A percentile compares a stretch with the other conserved stretches of the same genome.
Evolutionary conservation across 495 filamentous ascomycete species (phyloP).

Genomic region (Xanthoparmelia taractica): DNA sequence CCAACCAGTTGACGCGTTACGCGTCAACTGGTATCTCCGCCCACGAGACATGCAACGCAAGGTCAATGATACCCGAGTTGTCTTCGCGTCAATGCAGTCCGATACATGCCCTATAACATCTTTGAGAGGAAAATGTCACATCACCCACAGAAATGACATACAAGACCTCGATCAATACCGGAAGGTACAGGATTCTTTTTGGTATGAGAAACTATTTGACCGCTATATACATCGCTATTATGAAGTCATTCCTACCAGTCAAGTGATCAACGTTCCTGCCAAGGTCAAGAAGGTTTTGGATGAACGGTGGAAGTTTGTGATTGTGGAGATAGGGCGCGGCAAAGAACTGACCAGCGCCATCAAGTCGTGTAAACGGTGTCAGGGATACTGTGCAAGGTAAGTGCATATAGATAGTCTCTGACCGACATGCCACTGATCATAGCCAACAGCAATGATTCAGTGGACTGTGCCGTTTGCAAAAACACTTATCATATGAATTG

Average conservation of each 20-base stretch:
- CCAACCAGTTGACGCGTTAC: slow-evolving; percentile 73
- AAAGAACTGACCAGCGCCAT: slow-evolving; percentile 96
- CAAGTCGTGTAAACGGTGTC: slow-evolving; percentile 91
- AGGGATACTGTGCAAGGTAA: slow-evolving; percentile 80
- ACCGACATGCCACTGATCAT: slow-evolving; percentile 8
- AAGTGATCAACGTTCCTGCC: slow-evolving; percentile 92
- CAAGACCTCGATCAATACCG: slow-evolving; percentile 74
- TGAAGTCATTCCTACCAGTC: slow-evolving; percentile 84
- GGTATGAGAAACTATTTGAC: slow-evolving; percentile 96
- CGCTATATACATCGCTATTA: slow-evolving; percentile 96
- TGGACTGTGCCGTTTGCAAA: slow-evolving; percentile 91
- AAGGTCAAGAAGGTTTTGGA: slow-evolving; percentile 91
- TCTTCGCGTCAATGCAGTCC: slow-evolving; percentile 97
- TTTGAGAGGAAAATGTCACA: slow-evolving; percentile 84
- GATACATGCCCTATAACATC: slow-evolving; percentile 89
- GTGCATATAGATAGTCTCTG: slow-evolving; percentile 25
- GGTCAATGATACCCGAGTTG: slow-evolving; percentile 75
- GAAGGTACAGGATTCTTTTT: slow-evolving; percentile 77
- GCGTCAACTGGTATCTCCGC: slow-evolving; percentile 97
- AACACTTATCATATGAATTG: slow-evolving; percentile 99
- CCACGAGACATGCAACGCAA: slow-evolving; percentile 92
- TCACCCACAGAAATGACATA: slow-evolving; percentile 82
- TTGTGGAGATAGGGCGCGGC: slow-evolving; percentile 81
- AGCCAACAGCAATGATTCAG: slow-evolving; percentile 68
- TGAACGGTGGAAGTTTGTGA: slow-evolving; percentile 89